phyloP scores from a whole-genome alignment of 169 alveolate species.

The Babesia bovis region DNA sequence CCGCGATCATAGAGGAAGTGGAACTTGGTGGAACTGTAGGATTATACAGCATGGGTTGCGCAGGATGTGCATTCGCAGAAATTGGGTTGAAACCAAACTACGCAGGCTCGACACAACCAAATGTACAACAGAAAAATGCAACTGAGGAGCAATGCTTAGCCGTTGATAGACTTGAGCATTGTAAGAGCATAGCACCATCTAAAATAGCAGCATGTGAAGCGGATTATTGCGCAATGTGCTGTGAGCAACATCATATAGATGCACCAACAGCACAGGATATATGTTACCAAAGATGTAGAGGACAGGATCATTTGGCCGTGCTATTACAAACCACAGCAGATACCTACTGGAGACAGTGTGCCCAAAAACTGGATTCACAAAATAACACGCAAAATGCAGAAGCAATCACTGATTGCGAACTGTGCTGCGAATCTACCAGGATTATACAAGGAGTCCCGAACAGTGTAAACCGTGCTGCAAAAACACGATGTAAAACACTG shows the following conservation, averaged over 20 bases:
- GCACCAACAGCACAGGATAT: conserved; percentile 37
- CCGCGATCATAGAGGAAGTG: conserved; percentile 63
- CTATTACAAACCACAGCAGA: conserved; percentile 49
- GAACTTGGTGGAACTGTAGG: conserved; percentile 76
- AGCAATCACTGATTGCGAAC: conserved; percentile 22
- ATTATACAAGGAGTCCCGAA: conserved; percentile 30
- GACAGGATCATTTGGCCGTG: conserved; percentile 39
- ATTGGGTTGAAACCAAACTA: conserved; percentile 71
- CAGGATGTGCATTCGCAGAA: conserved; percentile 81
- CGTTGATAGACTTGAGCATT: conserved; percentile 48
- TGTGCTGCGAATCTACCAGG: conserved; percentile 55
- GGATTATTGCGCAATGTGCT: conserved; percentile 55
- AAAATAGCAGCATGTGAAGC: conserved; percentile 55
- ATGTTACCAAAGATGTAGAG: conserved; percentile 46
- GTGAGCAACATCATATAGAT: conserved; percentile 43
- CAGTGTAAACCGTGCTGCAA: conserved; percentile 44
- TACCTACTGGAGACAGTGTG: conserved; percentile 55
- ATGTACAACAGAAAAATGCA: neutral
- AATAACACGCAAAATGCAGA: conserved; percentile 2
- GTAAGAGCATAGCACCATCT: conserved; percentile 45
- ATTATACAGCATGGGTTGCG: conserved; percentile 74
- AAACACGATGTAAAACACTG: conserved; percentile 34
- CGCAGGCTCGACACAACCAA: conserved; percentile 15
- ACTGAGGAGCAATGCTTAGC: conserved; percentile 31
- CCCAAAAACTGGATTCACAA: neutral